Conservation (phyloP, 768 basidiomycete genomes). For the Podaxis sp. region DNA sequence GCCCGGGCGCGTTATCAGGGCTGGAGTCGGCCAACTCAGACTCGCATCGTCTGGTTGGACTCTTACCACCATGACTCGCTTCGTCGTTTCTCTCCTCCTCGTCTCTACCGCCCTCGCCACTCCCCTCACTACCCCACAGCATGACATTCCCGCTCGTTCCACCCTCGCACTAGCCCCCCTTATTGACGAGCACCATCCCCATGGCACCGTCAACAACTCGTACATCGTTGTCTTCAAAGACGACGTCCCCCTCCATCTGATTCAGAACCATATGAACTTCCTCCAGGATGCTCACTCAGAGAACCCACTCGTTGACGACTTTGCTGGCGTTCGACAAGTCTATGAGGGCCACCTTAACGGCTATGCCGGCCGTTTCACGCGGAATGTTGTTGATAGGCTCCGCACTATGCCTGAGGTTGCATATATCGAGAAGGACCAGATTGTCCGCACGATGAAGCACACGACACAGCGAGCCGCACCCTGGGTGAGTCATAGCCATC, state of each 20-base stretch:
- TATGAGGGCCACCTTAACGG: constrained; percentile 74
- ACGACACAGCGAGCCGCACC: constrained; percentile 66
- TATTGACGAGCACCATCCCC: constrained; percentile 54
- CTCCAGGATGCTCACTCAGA: constrained; percentile 60
- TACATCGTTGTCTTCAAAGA: constrained; percentile 92
- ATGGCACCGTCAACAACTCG: constrained; percentile 82
- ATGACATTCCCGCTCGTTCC: constrained; percentile 32
- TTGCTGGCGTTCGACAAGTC: constrained; percentile 67
- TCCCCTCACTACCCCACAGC: constrained; percentile 49
- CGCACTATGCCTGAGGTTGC: constrained; percentile 86
- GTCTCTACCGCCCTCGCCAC: constrained; percentile 36
- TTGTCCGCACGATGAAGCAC: constrained; percentile 70
- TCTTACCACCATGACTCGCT: constrained; percentile 40
- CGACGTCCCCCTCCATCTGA: constrained; percentile 50
- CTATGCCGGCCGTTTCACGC: constrained; percentile 80
- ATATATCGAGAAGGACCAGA: constrained; percentile 91
- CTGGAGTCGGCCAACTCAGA: constrained; percentile 5
- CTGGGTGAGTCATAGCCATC: constrained; percentile 58
- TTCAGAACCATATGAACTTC: constrained; percentile 79
- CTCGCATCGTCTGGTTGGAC: constrained; percentile 19
- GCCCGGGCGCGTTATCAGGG: constrained; percentile 24
- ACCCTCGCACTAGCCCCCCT: constrained; percentile 62
- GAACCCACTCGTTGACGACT: constrained; percentile 46
- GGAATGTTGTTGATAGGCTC: constrained; percentile 68
- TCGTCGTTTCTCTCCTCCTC: constrained; percentile 40